Conservation (phyloP, 495 filamentous ascomycete species). For the Xeromyces bisporus region DNA sequence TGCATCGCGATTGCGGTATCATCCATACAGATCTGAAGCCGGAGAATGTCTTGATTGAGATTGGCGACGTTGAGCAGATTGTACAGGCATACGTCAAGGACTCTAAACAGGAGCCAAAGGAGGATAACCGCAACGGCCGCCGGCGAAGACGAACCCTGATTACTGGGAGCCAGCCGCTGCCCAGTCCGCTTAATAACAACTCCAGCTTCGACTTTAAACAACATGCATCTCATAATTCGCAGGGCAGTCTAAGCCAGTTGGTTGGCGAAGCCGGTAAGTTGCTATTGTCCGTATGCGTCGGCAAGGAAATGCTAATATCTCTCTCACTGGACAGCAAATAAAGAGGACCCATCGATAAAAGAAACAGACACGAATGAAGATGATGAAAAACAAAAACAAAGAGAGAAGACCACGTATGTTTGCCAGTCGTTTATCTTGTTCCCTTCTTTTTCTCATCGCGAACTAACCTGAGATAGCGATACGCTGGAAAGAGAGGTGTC, state of each 20-base stretch:
- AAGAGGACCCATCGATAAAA: slow-evolving; percentile 35
- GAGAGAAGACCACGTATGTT: slow-evolving; percentile 89
- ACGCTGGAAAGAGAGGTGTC: slow-evolving; percentile 82
- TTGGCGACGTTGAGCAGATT: slow-evolving; percentile 93
- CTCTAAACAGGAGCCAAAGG: slow-evolving; percentile 50
- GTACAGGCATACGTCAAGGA: slow-evolving; percentile 90
- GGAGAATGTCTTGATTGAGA: slow-evolving; percentile 97
- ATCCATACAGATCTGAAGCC: slow-evolving; percentile 98
- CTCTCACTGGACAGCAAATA: too few species aligned
- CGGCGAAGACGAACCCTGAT: slow-evolving; percentile 83
- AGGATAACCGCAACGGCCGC: slow-evolving; percentile 88
- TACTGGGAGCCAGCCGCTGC: slow-evolving; percentile 90
- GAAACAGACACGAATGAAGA: slow-evolving; percentile 46
- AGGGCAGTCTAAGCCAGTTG: slow-evolving; percentile 70
- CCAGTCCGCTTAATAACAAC: slow-evolving; percentile 82
- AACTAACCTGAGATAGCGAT: slow-evolving; percentile 39
- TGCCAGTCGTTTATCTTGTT: too few species aligned
- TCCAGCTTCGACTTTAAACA: slow-evolving; percentile 62
- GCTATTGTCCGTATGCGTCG: too few species aligned
- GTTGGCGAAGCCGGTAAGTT: slow-evolving; percentile 58
- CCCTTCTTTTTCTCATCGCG: neutral
- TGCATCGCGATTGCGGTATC: slow-evolving; percentile 95
- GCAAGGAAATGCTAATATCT: too few species aligned
- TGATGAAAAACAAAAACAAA: slow-evolving; percentile 61
- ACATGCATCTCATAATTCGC: slow-evolving; percentile 55